Percentiles rank a stretch among this genome's conserved stretches.
phyloP scores from a whole-genome alignment of 1,139 yeast species.

The Scheffersomyces titani region DNA sequence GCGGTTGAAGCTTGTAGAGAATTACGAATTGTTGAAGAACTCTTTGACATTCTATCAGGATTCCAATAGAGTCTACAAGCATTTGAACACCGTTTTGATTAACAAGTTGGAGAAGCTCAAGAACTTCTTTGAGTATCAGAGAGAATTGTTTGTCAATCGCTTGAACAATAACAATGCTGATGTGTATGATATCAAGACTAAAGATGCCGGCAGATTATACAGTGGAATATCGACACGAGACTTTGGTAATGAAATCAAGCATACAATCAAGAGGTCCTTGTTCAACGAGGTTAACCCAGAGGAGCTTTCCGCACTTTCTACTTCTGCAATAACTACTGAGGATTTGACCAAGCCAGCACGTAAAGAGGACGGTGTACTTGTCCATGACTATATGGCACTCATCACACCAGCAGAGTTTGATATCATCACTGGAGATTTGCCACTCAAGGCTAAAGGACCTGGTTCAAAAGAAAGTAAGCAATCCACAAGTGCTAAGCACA shows the following conservation, averaged over 20 bases:
- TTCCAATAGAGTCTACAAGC: slow-evolving; percentile 37
- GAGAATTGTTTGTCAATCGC: slow-evolving; percentile 26
- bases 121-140: slow-evolving; percentile 44
- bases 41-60: slow-evolving; percentile 40
- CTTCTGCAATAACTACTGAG: not conserved
- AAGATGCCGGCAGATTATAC: slow-evolving; percentile 38
- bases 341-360: slow-evolving; percentile 4
- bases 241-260: slow-evolving; percentile 30
- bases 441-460: slow-evolving; percentile 21
- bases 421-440: slow-evolving; percentile 42
- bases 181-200: slow-evolving; percentile 33
- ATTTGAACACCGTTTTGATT: slow-evolving; percentile 27
- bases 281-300: slow-evolving; percentile 7
- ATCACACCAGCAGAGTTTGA: slow-evolving; percentile 39
- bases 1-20: slow-evolving; percentile 32
- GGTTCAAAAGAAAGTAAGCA: slow-evolving; percentile 14
- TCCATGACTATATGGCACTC: slow-evolving; percentile 48
- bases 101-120: slow-evolving; percentile 42
- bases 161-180: slow-evolving; percentile 24
- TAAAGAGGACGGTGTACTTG: slow-evolving; percentile 10
- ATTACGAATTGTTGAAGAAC: slow-evolving; percentile 37
- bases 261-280: slow-evolving; percentile 16
- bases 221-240: slow-evolving; percentile 32
- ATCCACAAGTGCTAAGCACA: slow-evolving; percentile 32
- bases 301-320: slow-evolving; percentile 5